Evolutionary conservation across 2,329 filamentous ascomycete genomes (phyloP), one percentile per base, ranked within the genome.

Genomic region (Alternaria gansuensis): DNA sequence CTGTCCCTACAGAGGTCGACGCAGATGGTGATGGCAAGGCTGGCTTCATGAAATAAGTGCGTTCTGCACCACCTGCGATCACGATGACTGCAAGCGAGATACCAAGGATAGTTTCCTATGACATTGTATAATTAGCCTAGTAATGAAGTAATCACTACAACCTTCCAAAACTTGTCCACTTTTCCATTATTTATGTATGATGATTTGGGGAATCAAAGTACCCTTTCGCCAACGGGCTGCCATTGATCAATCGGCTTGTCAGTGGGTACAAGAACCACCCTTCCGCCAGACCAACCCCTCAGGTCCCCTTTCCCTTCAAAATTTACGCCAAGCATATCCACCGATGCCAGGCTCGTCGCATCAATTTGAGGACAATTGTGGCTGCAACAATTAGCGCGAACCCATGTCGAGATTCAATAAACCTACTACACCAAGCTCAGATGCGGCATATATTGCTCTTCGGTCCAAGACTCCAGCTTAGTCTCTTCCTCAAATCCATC

Each of bases 21-120:
- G 62, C 84, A 28, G 78, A 85, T 63, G 77, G 81, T 37, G 84
- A 87, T 73, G 85, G 85, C 57, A 84, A 86, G 79, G 74, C 76
- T 28, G 84, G 84, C 2, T 85, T 86, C 63, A 83, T 85, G 81
- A 74, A 81, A 51, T 85, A 81, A 65, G 65, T 63, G 66, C 53
- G 73, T 14, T 17, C 13, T 79, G 36, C 11, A 60, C 48, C 49
- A 72, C 68, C n/a, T 33, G 33, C 48, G 33, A 54, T 39, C 43
- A 54, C n/a, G 26, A 53, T 29, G 24, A 46, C 13, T 37, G 54
- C 17, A 59, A 41, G 52, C 52, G 34, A 56, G 40, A 54, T 59
- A 59, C 57, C 57, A 59, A 29, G 46, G 57, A 59, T 23, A 24
- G 13, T 26, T 29, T 56, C 57, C 40, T 59, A 56, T 51, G 57